Conservation (phyloP, 768 basidiomycete genomes). For the Kwoniella mangroviensis region DNA sequence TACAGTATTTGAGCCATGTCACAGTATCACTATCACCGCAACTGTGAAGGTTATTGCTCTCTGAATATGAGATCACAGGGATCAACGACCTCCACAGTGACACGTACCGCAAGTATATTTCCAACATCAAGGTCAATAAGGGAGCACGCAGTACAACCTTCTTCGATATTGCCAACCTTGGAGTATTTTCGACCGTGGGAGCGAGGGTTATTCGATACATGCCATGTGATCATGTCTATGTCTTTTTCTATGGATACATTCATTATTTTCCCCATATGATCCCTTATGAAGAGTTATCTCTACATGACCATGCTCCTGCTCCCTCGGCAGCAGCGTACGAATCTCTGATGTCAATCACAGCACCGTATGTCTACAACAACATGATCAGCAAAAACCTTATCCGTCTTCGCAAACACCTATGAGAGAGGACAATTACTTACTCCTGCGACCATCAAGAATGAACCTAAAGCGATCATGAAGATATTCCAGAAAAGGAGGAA, state of each 20-base stretch:
- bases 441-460: conserved; percentile 23
- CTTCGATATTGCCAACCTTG: too few relatives aligned
- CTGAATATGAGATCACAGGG: too few relatives aligned
- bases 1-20: too few relatives aligned
- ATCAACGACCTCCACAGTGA: too few relatives aligned
- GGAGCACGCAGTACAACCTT: too few relatives aligned
- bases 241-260: conserved; percentile 4
- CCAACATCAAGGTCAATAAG: too few relatives aligned
- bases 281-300: conserved; percentile 17
- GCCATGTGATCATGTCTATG: conserved; percentile 8
- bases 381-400: neutral
- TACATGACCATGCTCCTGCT: conserved; percentile 20
- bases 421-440: conserved; percentile 1
- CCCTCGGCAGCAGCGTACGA: conserved; percentile 18
- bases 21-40: too few relatives aligned
- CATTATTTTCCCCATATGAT: neutral
- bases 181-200: neutral
- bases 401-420: neutral
- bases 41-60: too few relatives aligned
- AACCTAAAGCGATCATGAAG: conserved; percentile 15
- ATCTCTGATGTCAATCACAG: conserved; percentile 20
- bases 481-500: conserved; percentile 1
- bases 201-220: neutral
- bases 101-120: too few relatives aligned
- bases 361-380: conserved; percentile 18